These are phyloP conservation scores for Fusarium acutatum DNA, from an alignment of 2,329 filamentous ascomycete species.

Conservation along the genomic window DNA sequence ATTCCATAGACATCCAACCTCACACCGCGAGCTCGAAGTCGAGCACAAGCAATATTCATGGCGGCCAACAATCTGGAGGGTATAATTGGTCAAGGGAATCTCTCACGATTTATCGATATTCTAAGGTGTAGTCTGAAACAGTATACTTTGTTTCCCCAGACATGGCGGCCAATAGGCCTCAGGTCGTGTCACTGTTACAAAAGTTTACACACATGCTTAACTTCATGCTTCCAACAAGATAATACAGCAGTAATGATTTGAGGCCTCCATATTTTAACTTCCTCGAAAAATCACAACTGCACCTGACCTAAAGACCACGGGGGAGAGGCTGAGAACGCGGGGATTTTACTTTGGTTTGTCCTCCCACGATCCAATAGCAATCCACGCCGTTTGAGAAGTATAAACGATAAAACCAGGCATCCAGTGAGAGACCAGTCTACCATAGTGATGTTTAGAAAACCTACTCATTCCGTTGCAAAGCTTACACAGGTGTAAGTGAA, in stretches of 20 bases:
- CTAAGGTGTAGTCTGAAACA: fast-evolving
- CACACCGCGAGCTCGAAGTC: background rate
- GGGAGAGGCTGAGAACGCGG: no score
- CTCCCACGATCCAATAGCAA: background rate
- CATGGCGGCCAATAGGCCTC: fast-evolving
- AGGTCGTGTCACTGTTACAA: background rate
- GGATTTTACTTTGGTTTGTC: background rate
- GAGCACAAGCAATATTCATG: background rate
- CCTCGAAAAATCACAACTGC: no score
- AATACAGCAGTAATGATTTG: background rate
- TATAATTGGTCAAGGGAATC: fast-evolving
- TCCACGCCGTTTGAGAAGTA: background rate
- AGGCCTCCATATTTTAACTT: fast-evolving
- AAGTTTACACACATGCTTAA: no score
- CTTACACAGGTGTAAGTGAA: background rate
- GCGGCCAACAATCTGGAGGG: no score
- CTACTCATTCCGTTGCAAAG: background rate
- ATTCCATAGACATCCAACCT: no score
- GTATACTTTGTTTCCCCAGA: background rate
- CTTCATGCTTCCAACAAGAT: background rate
- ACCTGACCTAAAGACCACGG: background rate
- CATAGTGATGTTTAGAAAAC: no score
- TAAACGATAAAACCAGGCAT: background rate
- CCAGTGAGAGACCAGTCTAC: background rate
- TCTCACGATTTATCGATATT: fast-evolving